These are phyloP conservation scores for Citeromyces hawaiiensis DNA, from an alignment of 1,139 yeast species.

Conservation along the genomic window DNA sequence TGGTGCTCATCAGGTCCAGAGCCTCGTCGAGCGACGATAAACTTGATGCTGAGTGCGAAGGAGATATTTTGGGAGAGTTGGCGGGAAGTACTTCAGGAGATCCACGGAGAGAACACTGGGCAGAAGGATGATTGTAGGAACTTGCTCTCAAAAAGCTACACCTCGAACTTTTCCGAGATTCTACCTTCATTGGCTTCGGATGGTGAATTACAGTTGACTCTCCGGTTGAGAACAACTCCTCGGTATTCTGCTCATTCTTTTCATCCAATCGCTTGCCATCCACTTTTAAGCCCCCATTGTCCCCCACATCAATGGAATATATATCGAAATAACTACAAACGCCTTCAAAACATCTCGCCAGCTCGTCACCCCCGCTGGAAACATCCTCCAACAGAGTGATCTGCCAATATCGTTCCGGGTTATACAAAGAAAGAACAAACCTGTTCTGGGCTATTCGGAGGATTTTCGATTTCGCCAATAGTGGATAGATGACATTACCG, in stretches of 20 bases:
- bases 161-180: not conserved
- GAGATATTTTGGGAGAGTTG: not conserved
- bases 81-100: no score
- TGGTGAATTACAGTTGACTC: not conserved
- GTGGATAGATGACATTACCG: conserved; percentile 51
- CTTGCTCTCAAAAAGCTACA: not conserved
- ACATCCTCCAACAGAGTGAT: not conserved
- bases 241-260: not conserved
- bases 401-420: conserved; percentile 66
- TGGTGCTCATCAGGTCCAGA: not conserved
- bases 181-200: not conserved
- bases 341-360: not conserved
- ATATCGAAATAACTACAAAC: not conserved
- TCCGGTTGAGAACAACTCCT: not conserved
- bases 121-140: no score
- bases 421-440: conserved; percentile 51
- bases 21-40: not conserved
- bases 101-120: not conserved
- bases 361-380: not conserved
- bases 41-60: not conserved
- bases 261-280: not conserved
- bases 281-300: not conserved
- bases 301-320: not conserved
- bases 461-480: conserved; percentile 45
- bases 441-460: conserved; percentile 37